A percentile compares a stretch with the other conserved stretches of the same genome.
Conservation (phyloP, 176 grass and related monocot genomes). For the Carex kokanica region DNA sequence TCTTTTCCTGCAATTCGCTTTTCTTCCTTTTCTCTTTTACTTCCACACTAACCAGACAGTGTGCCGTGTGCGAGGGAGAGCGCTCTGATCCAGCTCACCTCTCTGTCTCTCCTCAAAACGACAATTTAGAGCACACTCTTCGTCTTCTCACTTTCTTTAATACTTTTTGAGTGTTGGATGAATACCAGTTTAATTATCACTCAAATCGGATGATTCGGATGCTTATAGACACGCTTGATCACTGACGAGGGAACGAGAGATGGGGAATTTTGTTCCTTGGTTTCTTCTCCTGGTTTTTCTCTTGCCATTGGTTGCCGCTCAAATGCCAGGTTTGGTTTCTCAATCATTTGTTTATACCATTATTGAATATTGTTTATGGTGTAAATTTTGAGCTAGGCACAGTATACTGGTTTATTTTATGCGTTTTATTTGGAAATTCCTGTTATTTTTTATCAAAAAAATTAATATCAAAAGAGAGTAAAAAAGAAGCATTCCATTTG, state of each 20-base stretch:
- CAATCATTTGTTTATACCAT: not conserved
- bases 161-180: not conserved
- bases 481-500: not conserved
- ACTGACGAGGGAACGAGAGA: not conserved
- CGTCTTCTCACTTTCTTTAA: not conserved
- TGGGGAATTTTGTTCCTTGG: not conserved
- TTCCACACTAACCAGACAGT: slow-evolving; percentile 21
- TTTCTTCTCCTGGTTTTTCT: not conserved
- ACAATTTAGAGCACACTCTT: not conserved
- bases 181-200: not conserved
- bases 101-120: not conserved
- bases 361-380: not conserved
- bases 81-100: not conserved
- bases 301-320: not conserved
- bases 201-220: not conserved
- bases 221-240: not conserved
- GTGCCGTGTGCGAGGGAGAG: slow-evolving; percentile 2
- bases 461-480: not conserved
- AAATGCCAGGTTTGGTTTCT: slow-evolving; percentile 5
- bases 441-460: not conserved
- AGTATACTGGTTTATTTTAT: not conserved
- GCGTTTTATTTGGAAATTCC: not conserved
- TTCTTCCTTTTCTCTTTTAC: slow-evolving; percentile 8
- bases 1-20: not conserved
- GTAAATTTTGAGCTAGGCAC: not conserved